phyloP scores from a whole-genome alignment of 257 asterid species.

The Salvia splendens region DNA sequence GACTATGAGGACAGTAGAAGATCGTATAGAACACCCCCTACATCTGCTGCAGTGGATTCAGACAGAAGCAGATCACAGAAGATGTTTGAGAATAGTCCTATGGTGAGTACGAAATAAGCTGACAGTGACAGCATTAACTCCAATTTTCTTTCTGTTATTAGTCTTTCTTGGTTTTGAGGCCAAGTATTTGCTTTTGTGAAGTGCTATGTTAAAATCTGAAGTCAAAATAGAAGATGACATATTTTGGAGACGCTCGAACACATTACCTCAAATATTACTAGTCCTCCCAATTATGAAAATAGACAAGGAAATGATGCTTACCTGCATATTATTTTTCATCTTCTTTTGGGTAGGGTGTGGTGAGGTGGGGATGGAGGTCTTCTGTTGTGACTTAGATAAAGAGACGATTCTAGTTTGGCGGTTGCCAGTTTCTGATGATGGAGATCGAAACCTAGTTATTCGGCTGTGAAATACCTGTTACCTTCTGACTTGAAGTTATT shows the following conservation, averaged over 20 bases:
- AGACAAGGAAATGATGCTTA: constrained; percentile 2
- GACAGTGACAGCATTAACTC: constrained; percentile 20
- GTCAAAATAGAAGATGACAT: not conserved
- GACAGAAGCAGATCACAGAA: constrained; percentile 68
- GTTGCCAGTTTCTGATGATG: constrained; percentile 3
- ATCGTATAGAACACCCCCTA: constrained; percentile 65
- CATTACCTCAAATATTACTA: not conserved
- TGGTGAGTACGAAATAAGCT: constrained; percentile 50
- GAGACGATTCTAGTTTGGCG: not conserved
- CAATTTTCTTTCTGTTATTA: constrained; percentile 5
- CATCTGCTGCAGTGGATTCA: constrained; percentile 71
- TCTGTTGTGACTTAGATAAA: constrained; percentile 12
- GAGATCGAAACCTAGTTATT: constrained; percentile 6
- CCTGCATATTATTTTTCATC: not conserved
- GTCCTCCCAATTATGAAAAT: not conserved
- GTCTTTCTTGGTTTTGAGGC: constrained; percentile 20
- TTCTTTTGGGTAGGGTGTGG: constrained; percentile 11
- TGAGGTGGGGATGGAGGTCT: constrained; percentile 13
- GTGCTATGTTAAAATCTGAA: constrained; percentile 6
- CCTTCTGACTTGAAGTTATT: constrained; percentile 25
- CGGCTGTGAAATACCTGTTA: constrained; percentile 3
- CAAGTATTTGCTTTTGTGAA: constrained; percentile 19
- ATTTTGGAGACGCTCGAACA: not conserved
- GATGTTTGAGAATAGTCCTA: constrained; percentile 63
- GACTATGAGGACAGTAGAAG: constrained; percentile 65